A percentile compares a stretch with the other conserved stretches of the same genome.
These are phyloP conservation scores for Tulasnella sp. DNA, from an alignment of 768 basidiomycete genomes.

Conservation along the genomic window DNA sequence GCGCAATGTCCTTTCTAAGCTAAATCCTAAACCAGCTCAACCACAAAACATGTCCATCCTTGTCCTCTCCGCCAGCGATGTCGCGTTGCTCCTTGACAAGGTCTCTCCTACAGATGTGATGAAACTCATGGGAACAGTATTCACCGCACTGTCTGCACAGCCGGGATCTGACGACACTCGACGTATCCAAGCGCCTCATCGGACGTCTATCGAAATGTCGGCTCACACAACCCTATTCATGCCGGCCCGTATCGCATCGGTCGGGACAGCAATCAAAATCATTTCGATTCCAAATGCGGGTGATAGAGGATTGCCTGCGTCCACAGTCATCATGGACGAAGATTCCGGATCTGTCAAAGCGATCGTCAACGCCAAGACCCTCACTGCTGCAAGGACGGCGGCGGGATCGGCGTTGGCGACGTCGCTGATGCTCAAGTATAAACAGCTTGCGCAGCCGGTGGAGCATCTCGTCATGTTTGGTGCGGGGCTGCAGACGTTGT, in stretches of 20 bases:
- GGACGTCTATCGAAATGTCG: constrained; percentile 41
- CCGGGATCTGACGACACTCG: constrained; percentile 22
- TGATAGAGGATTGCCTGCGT: constrained; percentile 56
- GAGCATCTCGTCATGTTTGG: constrained; percentile 55
- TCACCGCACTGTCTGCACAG: constrained; percentile 30
- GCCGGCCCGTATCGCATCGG: constrained; percentile 51
- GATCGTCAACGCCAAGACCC: constrained; percentile 58
- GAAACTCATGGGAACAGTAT: constrained; percentile 46
- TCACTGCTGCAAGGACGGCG: constrained; percentile 75
- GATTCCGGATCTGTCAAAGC: constrained; percentile 54
- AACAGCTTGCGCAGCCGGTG: not conserved
- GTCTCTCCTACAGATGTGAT: constrained; percentile 39
- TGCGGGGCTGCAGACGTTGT: constrained; percentile 55
- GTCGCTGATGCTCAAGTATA: constrained; percentile 26
- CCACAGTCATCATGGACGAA: constrained; percentile 67
- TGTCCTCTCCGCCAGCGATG: constrained; percentile 49
- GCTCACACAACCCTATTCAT: constrained; percentile 64
- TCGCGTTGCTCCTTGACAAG: constrained; percentile 36
- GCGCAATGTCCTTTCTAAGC: too few relatives aligned
- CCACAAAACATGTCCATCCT: constrained; percentile 45
- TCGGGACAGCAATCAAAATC: constrained; percentile 63
- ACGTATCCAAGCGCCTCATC: constrained; percentile 40
- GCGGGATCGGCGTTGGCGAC: constrained; percentile 40
- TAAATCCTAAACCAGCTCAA: too few relatives aligned
- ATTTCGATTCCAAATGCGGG: constrained; percentile 52